Conservation (phyloP, 2,329 filamentous ascomycete genomes). For the Colletotrichum filicis region DNA sequence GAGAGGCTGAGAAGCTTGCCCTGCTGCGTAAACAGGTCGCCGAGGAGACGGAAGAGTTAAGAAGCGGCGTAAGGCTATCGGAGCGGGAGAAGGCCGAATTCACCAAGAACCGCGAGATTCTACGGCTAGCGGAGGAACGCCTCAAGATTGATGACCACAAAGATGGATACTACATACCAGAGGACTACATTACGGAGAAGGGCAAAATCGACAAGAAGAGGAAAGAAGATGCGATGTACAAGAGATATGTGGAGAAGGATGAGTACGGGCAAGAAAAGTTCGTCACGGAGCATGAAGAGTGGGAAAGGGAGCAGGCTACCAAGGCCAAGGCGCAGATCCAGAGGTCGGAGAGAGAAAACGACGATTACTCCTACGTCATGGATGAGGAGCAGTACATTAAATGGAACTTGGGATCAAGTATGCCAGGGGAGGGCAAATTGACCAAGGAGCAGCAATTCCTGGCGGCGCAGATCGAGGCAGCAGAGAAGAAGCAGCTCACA, state of each 20-base stretch:
- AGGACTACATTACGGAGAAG: slow-evolving; percentile 95
- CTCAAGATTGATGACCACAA: slow-evolving; percentile 89
- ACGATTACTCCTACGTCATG: slow-evolving; percentile 93
- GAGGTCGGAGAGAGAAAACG: slow-evolving; percentile 77
- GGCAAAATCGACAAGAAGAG: slow-evolving; percentile 88
- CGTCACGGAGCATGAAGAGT: slow-evolving; percentile 94
- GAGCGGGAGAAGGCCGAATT: slow-evolving; percentile 88
- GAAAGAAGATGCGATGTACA: slow-evolving; percentile 91
- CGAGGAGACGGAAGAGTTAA: slow-evolving; percentile 85
- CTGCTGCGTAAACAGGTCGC: slow-evolving; percentile 90
- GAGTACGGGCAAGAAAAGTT: slow-evolving; percentile 90
- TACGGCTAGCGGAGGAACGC: slow-evolving; percentile 85
- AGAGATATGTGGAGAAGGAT: slow-evolving; percentile 87
- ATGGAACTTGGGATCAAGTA: slow-evolving; percentile 79
- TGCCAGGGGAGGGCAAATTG: slow-evolving; percentile 78
- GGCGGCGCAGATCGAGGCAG: slow-evolving; percentile 85
- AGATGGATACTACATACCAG: slow-evolving; percentile 92
- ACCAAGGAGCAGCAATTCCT: slow-evolving; percentile 83
- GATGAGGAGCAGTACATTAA: slow-evolving; percentile 90
- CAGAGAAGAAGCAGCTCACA: slow-evolving; percentile 86
- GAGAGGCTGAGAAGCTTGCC: slow-evolving; percentile 86
- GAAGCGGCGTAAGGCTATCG: slow-evolving; percentile 79
- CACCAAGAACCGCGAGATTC: slow-evolving; percentile 84
- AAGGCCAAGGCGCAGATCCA: slow-evolving; percentile 90
- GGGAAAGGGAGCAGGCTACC: slow-evolving; percentile 89